Evolutionary conservation across 768 basidiomycete genomes (phyloP).

Genomic region (Amanita inopinata): DNA sequence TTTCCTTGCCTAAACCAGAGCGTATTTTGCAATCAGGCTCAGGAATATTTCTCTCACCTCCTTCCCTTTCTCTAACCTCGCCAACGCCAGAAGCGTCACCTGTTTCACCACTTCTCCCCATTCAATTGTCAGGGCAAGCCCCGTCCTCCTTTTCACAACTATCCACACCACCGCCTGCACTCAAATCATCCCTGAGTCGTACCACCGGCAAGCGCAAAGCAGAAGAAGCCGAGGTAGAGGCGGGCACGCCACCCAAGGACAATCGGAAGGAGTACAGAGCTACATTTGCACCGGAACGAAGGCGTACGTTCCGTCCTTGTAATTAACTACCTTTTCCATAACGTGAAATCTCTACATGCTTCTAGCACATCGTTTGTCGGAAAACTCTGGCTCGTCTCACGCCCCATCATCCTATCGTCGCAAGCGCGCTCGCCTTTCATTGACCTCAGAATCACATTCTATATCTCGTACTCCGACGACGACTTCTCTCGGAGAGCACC

Average conservation of each 20-base stretch:
- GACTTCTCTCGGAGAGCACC: slow-evolving; percentile 17
- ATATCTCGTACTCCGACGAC: slow-evolving; percentile 14
- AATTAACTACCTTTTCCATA: slow-evolving; percentile 10
- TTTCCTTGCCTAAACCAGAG: slow-evolving; percentile 11
- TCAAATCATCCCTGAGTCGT: slow-evolving; percentile 25
- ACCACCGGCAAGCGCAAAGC: slow-evolving; percentile 64
- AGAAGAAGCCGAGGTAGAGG: slow-evolving; percentile 50
- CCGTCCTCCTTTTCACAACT: slow-evolving; percentile 19
- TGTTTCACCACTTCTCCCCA: slow-evolving; percentile 16
- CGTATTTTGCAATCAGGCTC: slow-evolving; percentile 18
- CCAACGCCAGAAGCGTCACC: slow-evolving; percentile 34
- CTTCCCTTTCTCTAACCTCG: slow-evolving; percentile 27
- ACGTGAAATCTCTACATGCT: slow-evolving; percentile 15
- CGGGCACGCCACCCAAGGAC: slow-evolving; percentile 55
- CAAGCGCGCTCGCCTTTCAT: slow-evolving; percentile 58
- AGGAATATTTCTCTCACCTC: slow-evolving; percentile 26
- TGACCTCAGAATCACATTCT: slow-evolving; percentile 25
- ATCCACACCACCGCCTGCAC: slow-evolving; percentile 21
- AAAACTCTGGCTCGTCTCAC: slow-evolving; percentile 32
- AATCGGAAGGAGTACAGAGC: slow-evolving; percentile 35
- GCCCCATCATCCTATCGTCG: slow-evolving; percentile 68
- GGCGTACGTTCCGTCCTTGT: slow-evolving; percentile 35
- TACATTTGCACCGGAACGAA: slow-evolving; percentile 56
- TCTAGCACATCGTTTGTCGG: slow-evolving; percentile 45
- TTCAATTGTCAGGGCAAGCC: slow-evolving; percentile 15